Base-by-base conservation (phyloP, 108 stramenopile species). In the Skeletonema tropicum region DNA sequence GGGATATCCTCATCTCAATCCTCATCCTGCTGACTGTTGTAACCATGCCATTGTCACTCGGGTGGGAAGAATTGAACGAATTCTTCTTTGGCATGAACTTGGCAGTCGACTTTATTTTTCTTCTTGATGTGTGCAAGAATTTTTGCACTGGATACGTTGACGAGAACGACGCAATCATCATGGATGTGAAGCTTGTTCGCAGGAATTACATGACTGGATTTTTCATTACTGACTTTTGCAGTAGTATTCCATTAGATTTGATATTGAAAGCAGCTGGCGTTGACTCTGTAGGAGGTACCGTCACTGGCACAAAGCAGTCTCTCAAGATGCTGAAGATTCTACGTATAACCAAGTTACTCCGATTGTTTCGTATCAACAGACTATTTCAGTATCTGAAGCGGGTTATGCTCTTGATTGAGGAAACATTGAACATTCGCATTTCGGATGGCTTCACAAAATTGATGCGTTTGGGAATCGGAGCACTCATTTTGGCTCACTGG, bases 131-230 rank as follows among this genome's bases (percentile, higher is more conserved):
- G 6, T 75, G 70, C 71, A 86, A 87, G 74, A 86, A 85, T 58
- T 91, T 91, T 70, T 83, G 79, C 79, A 91, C 90, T 21, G 88
- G 88, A 42, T 83, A 71, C 63, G 33, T 83, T 13, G 86, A 87
- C 63, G 79, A 75, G 23, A 81, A 86, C 48, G 88, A 87, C 13
- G 57, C 72, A 36, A 64, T 87, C n/a, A 76, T 88, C 13, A 85
- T 89, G 83, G 64, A 80, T 60, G 66, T 57, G 15, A 31, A 39
- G 29, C 25, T 71, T 33, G 85, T 92, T 32, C 69, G 80, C 5
- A 64, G 48, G 61, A 83, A 87, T 26, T 92, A 92, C 77, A 19
- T 89, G 8, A 71, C 35, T 55, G 80, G 88, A 19, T 89, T 86
- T 71, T 92, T 92, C 62, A 13, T 88, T 9, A 82, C 84, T 13